Evolutionary conservation across 805 yeast species (phyloP).

Genomic region (Yueomyces sp.): DNA sequence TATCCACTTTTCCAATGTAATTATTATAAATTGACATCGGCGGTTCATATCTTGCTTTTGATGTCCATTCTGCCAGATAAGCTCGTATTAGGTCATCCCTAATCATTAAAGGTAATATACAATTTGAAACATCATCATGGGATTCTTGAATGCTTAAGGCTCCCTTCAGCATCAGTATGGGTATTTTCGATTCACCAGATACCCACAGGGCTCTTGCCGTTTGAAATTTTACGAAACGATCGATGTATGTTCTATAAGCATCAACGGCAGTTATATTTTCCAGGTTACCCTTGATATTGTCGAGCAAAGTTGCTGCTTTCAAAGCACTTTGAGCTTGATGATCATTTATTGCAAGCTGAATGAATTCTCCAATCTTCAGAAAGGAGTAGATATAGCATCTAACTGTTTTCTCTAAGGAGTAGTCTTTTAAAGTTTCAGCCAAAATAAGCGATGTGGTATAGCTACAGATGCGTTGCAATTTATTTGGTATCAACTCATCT

Average conservation of each 20-base stretch:
- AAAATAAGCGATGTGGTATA: not conserved
- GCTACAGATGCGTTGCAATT: not conserved
- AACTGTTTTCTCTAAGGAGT: not conserved
- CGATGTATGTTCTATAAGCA: conserved; percentile 25
- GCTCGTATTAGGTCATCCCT: conserved; percentile 23
- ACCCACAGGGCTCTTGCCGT: conserved; percentile 56
- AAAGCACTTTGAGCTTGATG: conserved; percentile 14
- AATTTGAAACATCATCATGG: not conserved
- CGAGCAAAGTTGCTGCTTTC: conserved; percentile 7
- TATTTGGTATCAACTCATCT: not conserved
- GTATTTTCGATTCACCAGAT: conserved; percentile 39
- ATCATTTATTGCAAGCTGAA: conserved; percentile 5
- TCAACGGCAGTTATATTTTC: not conserved
- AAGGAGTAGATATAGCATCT: not conserved
- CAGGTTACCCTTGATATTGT: conserved; percentile 3
- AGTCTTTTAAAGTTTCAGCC: not conserved
- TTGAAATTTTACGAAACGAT: conserved; percentile 1
- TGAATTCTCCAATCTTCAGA: not conserved
- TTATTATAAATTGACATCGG: conserved; percentile 42
- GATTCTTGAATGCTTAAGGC: conserved; percentile 9
- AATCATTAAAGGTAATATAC: conserved; percentile 3
- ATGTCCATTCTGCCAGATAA: conserved; percentile 51
- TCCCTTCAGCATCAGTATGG: conserved; percentile 40
- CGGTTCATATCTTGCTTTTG: conserved; percentile 56
- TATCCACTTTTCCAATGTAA: conserved; percentile 33